These are phyloP conservation scores for Penicillium nordicum DNA, from an alignment of 2,329 filamentous ascomycete species.

Conservation along the genomic window DNA sequence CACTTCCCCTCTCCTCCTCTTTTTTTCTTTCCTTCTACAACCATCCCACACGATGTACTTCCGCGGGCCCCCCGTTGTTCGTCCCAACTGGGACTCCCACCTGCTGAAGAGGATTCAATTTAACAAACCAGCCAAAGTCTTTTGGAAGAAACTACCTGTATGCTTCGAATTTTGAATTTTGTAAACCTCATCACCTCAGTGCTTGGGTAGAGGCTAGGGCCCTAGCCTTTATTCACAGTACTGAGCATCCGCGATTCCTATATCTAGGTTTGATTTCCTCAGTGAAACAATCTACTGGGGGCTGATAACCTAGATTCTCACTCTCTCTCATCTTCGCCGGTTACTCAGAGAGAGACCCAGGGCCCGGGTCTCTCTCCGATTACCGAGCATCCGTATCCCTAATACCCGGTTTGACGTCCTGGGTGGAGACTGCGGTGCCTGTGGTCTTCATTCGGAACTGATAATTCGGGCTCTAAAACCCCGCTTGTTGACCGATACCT, in stretches of 20 bases:
- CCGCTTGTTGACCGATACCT: background rate
- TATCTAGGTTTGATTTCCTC: background rate
- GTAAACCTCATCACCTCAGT: background rate
- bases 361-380: background rate
- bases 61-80: background rate
- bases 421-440: background rate
- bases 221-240: background rate
- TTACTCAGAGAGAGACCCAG: background rate
- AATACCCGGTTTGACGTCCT: background rate
- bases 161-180: background rate
- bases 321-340: background rate
- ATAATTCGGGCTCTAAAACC: background rate
- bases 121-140: background rate
- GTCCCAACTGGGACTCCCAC: background rate
- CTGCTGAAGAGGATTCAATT: background rate
- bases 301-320: background rate
- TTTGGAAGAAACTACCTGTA: background rate
- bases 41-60: slow-evolving; percentile 1
- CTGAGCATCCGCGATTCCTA: background rate
- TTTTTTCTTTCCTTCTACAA: background rate
- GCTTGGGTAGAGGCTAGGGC: slow-evolving; percentile 1
- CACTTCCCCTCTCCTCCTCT: background rate
- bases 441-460: background rate
- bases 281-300: background rate
- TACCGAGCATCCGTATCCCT: background rate